Evolutionary conservation across 2,329 filamentous ascomycete species (phyloP).

Genomic region (Aspergillus unguis): DNA sequence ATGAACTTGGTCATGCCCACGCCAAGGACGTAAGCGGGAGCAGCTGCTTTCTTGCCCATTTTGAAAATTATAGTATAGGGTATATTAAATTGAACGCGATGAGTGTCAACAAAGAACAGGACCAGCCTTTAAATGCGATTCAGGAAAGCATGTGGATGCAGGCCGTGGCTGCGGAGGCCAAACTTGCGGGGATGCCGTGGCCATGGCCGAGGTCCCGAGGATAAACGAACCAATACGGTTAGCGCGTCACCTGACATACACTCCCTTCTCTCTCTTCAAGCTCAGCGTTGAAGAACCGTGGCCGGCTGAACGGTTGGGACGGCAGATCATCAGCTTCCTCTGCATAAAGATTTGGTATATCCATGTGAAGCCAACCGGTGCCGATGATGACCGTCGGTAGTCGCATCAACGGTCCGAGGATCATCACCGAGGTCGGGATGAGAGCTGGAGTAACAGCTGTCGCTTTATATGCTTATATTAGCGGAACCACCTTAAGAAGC

Average conservation of each 20-base stretch:
- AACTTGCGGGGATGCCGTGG: conserved; percentile 25
- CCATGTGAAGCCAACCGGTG: conserved; percentile 2
- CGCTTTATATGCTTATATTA: too few species aligned
- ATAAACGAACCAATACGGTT: conserved; percentile 11
- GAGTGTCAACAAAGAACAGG: not conserved
- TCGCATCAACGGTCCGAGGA: conserved; percentile 8
- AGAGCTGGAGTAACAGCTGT: too few species aligned
- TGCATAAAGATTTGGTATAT: not conserved
- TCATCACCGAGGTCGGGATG: not conserved
- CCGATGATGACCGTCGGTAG: not conserved
- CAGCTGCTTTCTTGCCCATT: conserved; percentile 52
- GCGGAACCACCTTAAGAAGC: too few species aligned
- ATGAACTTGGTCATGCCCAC: conserved; percentile 99
- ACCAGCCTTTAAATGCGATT: conserved; percentile 4
- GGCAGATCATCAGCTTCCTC: too few species aligned
- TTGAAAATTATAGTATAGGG: conserved; percentile 19
- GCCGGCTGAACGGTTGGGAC: too few species aligned
- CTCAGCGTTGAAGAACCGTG: too few species aligned
- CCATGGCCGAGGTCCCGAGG: conserved; percentile 35
- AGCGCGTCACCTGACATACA: not conserved
- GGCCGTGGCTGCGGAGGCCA: conserved; percentile 8
- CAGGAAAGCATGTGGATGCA: conserved; percentile 5
- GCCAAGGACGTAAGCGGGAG: conserved; percentile 80
- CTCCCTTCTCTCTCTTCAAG: too few species aligned
- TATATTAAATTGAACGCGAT: not conserved